Evolutionary conservation across 2,329 filamentous ascomycete species (phyloP).

Genomic region (Nigrospora oryzae): DNA sequence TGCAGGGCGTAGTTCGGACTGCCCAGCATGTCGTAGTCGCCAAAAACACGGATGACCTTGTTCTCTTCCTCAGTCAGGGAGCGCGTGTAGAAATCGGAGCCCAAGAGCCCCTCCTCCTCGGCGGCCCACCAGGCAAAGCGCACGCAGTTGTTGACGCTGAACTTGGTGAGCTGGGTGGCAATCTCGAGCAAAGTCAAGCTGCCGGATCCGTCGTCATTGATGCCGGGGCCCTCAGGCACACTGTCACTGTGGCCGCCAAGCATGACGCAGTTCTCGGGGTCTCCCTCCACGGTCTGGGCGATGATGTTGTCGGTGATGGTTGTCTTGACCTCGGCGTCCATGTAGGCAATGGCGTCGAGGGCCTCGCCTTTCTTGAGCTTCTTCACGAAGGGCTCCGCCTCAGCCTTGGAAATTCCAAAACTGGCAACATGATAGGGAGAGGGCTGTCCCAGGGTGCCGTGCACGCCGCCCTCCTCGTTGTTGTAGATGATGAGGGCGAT

Average conservation of each 20-base stretch:
- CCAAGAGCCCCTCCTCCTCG: conserved; percentile 59
- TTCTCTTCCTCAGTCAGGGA: conserved; percentile 50
- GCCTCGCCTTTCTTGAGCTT: conserved; percentile 41
- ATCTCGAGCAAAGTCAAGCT: conserved; percentile 54
- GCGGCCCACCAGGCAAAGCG: conserved; percentile 62
- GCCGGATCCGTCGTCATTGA: conserved; percentile 73
- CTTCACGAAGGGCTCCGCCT: conserved; percentile 47
- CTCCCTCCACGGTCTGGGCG: conserved; percentile 49
- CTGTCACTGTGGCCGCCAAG: conserved; percentile 57
- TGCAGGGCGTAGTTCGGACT: conserved; percentile 58
- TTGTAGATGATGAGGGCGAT: conserved; percentile 68
- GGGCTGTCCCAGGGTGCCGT: conserved; percentile 61
- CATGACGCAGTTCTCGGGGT: conserved; percentile 57
- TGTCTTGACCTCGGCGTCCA: conserved; percentile 46
- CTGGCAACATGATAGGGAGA: conserved; percentile 54
- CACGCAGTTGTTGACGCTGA: conserved; percentile 54
- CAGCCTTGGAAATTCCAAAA: conserved; percentile 54
- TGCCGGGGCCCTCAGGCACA: conserved; percentile 57
- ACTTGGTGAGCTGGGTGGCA: conserved; percentile 48
- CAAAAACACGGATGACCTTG: conserved; percentile 53
- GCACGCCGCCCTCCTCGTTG: conserved; percentile 52
- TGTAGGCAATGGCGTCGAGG: conserved; percentile 49
- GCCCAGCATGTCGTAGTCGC: conserved; percentile 66
- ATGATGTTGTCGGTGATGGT: conserved; percentile 53
- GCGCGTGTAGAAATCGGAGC: conserved; percentile 53